phyloP scores from a whole-genome alignment of 2,329 filamentous ascomycete species.

The Sclerotinia minor region DNA sequence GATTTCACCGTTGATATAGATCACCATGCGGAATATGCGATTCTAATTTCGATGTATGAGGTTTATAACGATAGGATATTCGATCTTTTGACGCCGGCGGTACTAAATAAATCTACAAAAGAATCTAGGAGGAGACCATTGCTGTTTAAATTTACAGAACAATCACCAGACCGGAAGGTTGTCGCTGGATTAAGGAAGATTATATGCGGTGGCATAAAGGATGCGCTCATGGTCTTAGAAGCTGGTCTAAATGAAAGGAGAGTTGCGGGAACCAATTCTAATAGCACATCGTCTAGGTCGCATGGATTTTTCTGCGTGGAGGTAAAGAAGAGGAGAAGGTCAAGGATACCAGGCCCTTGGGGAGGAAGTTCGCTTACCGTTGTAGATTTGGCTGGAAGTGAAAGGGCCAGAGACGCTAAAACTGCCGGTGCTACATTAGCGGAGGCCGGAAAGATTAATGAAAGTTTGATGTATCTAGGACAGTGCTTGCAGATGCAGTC shows the following conservation, averaged over 20 bases:
- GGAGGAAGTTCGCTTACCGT: constrained; percentile 77
- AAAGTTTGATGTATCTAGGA: constrained; percentile 96
- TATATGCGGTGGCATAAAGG: constrained; percentile 76
- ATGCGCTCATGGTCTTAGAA: constrained; percentile 87
- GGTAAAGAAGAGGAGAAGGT: constrained; percentile 73
- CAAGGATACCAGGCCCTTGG: constrained; percentile 62
- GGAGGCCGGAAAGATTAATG: constrained; percentile 97
- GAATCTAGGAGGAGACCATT: constrained; percentile 75
- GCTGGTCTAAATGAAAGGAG: constrained; percentile 83
- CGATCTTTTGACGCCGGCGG: constrained; percentile 73
- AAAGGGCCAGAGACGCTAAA: constrained; percentile 89
- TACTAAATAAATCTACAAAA: constrained; percentile 62
- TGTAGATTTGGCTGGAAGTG: constrained; percentile 90
- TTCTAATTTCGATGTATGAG: constrained; percentile 97
- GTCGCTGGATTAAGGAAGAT: constrained; percentile 91
- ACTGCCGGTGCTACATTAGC: constrained; percentile 89
- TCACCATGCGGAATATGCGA: constrained; percentile 73
- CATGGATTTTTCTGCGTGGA: constrained; percentile 97
- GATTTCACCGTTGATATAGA: constrained; percentile 67
- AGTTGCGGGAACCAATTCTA: constrained; percentile 88
- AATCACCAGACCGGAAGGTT: constrained; percentile 86
- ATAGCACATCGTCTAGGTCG: constrained; percentile 86
- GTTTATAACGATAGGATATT: constrained; percentile 99
- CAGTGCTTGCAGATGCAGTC: constrained; percentile 96
- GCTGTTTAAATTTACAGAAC: constrained; percentile 88